Conservation (phyloP, 305 asterid species). For the Withania somnifera region DNA sequence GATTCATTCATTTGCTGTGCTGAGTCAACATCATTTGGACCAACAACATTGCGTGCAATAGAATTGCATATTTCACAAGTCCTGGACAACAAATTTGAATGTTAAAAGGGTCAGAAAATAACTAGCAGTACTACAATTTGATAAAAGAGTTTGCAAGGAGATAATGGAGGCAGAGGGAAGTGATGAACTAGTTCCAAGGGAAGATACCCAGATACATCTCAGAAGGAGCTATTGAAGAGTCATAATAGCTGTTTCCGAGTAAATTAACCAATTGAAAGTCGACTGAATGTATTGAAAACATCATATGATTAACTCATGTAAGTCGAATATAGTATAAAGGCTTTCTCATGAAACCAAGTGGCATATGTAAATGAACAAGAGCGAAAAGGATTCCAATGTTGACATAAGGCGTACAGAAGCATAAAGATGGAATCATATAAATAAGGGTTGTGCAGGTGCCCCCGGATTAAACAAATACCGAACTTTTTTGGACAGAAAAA, state of each 20-base stretch:
- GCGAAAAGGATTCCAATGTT: not conserved
- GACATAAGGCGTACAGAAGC: not conserved
- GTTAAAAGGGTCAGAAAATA: not conserved
- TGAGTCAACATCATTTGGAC: conserved; percentile 42
- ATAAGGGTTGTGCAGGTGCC: not conserved
- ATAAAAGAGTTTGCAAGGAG: not conserved
- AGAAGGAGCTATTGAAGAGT: not conserved
- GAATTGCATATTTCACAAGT: conserved; percentile 87
- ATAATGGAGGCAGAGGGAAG: not conserved
- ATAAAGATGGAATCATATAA: not conserved
- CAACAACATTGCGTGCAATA: conserved; percentile 55
- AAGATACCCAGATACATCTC: not conserved
- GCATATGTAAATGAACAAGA: not conserved
- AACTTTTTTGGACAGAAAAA: not conserved
- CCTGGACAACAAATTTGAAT: conserved; percentile 27
- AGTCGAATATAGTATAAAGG: no score
- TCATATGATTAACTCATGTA: no score
- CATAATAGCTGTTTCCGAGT: not conserved
- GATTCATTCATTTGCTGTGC: conserved; percentile 32
- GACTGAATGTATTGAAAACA: no score
- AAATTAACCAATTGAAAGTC: not conserved
- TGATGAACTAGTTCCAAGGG: not conserved
- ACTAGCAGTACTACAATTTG: not conserved
- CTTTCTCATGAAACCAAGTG: not conserved
- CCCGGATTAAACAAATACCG: not conserved